Conservation (phyloP, 2,329 filamentous ascomycete genomes). For the Fusarium zealandicum region DNA sequence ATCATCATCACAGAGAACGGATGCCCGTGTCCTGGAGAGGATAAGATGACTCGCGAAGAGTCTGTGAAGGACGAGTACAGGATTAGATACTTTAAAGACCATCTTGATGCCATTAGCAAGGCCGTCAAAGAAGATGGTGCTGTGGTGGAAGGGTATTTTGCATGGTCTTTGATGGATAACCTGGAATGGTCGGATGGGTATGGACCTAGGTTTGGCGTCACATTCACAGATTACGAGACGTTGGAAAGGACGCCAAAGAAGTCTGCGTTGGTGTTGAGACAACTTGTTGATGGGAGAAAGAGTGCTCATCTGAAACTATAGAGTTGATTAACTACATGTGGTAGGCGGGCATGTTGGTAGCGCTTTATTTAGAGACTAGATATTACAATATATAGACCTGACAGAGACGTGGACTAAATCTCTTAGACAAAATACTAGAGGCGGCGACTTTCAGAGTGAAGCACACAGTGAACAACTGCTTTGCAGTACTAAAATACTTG, state of each 20-base stretch:
- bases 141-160: constrained; percentile 20
- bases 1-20: constrained; percentile 30
- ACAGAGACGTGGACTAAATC: too few species aligned
- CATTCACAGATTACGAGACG: constrained; percentile 23
- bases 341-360: too few species aligned
- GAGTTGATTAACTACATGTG: background rate
- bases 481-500: too few species aligned
- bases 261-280: constrained; percentile 11
- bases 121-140: constrained; percentile 20
- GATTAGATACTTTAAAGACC: constrained; percentile 48
- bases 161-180: constrained; percentile 32
- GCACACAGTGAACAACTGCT: too few species aligned
- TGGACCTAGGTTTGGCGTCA: constrained; percentile 25
- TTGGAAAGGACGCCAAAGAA: constrained; percentile 27
- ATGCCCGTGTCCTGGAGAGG: constrained; percentile 23
- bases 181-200: constrained; percentile 30
- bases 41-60: constrained; percentile 38
- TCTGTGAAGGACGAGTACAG: constrained; percentile 49
- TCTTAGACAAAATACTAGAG: too few species aligned
- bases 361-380: too few species aligned
- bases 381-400: too few species aligned
- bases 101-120: constrained; percentile 47
- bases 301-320: background rate
- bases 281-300: constrained; percentile 2
- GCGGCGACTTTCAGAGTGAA: too few species aligned